These are phyloP conservation scores for Pythium coloratum DNA, from an alignment of 352 stramenopile genomes.

Conservation along the genomic window DNA sequence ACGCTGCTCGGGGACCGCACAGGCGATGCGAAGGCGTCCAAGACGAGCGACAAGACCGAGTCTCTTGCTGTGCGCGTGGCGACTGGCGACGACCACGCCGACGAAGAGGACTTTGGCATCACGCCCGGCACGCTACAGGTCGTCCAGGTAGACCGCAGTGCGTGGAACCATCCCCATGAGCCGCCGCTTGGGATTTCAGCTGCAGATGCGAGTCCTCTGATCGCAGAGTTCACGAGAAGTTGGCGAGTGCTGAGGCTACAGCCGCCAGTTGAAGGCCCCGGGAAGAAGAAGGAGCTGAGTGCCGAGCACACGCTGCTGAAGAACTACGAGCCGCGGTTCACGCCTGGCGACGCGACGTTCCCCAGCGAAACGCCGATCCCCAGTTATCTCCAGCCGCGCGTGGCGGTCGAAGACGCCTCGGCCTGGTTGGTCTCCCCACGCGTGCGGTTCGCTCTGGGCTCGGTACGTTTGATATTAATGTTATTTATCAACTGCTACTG, in stretches of 20 bases:
- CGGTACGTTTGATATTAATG: constrained; percentile 26
- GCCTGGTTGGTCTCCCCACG: constrained; percentile 43
- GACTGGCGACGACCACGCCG: neutral
- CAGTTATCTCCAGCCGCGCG: constrained; percentile 40
- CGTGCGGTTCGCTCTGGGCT: constrained; percentile 54
- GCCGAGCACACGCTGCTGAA: constrained; percentile 49
- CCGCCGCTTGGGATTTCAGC: constrained; percentile 3
- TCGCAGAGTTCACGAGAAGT: constrained; percentile 20
- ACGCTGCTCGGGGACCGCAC: neutral
- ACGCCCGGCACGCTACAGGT: constrained; percentile 20
- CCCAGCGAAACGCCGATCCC: constrained; percentile 39
- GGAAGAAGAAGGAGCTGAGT: constrained; percentile 22
- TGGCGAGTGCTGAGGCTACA: constrained; percentile 24
- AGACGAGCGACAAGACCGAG: neutral
- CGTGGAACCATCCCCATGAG: constrained; percentile 13
- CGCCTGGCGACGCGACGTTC: constrained; percentile 43
- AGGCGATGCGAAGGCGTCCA: neutral
- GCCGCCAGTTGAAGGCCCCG: constrained; percentile 10
- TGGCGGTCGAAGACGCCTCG: constrained; percentile 52
- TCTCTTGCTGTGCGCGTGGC: neutral
- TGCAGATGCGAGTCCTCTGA: constrained; percentile 13
- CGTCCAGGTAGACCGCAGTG: constrained; percentile 1
- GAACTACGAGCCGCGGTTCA: constrained; percentile 65
- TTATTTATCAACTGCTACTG: neutral
- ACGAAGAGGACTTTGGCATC: constrained; percentile 22